Percentiles rank a stretch among this genome's conserved stretches.
These are phyloP conservation scores for Arxiozyma telluris DNA, from an alignment of 1,139 yeast species.

Conservation along the genomic window DNA sequence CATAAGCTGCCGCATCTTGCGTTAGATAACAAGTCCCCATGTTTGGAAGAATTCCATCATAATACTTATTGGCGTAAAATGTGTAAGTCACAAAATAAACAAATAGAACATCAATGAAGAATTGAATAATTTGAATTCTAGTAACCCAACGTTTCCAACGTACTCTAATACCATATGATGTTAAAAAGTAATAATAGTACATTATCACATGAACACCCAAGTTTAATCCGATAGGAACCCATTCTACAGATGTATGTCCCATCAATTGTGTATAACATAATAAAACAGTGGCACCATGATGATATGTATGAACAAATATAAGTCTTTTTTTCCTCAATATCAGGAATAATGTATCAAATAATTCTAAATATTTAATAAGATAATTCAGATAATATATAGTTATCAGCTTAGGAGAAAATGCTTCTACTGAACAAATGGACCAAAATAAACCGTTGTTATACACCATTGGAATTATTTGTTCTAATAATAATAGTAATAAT, in stretches of 20 bases:
- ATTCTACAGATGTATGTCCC: constrained; percentile 82
- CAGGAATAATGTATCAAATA: constrained; percentile 83
- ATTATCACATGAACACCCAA: constrained; percentile 90
- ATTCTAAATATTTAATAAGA: constrained; percentile 69
- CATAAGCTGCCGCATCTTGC: constrained; percentile 82
- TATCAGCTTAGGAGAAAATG: constrained; percentile 82
- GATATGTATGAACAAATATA: constrained; percentile 88
- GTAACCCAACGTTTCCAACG: constrained; percentile 99
- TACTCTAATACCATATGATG: constrained; percentile 87
- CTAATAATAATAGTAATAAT: constrained; percentile 61
- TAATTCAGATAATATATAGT: constrained; percentile 74
- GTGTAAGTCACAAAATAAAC: constrained; percentile 90
- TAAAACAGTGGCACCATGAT: constrained; percentile 96
- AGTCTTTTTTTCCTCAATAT: constrained; percentile 86
- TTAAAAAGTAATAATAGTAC: constrained; percentile 96
- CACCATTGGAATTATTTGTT: constrained; percentile 79
- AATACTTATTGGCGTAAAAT: constrained; percentile 53
- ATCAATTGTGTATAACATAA: constrained; percentile 88
- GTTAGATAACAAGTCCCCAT: constrained; percentile 86
- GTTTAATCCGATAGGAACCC: constrained; percentile 90
- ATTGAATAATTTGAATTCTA: constrained; percentile 88
- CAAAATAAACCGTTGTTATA: constrained; percentile 71
- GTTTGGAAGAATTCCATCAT: constrained; percentile 55
- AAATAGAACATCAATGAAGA: constrained; percentile 76
- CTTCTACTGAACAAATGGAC: constrained; percentile 69